phyloP scores from a whole-genome alignment of 1,284 basidiomycete genomes.

The Wallemia ichthyophaga region DNA sequence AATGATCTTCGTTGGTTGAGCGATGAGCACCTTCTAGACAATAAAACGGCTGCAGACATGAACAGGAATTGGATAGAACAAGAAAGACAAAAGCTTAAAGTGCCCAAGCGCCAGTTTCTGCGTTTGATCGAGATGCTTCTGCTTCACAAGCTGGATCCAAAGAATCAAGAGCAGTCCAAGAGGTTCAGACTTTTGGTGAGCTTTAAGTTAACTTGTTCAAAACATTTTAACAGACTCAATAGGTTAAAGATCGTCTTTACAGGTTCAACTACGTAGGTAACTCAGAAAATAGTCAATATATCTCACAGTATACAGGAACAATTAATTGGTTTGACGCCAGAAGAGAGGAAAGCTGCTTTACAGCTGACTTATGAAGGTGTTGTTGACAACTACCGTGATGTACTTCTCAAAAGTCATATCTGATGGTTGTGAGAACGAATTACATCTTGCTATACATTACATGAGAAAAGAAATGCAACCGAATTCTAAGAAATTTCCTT shows the following conservation, averaged over 20 bases:
- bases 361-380: background rate
- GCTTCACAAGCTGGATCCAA: background rate
- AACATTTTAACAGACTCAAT: no score
- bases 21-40: background rate
- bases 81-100: background rate
- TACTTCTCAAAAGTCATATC: background rate
- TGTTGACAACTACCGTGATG: background rate
- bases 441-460: background rate
- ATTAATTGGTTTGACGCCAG: background rate
- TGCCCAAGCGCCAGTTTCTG: background rate
- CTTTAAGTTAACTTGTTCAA: no score
- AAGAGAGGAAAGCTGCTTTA: background rate
- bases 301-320: background rate
- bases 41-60: background rate
- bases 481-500: background rate
- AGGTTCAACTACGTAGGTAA: background rate
- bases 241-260: background rate
- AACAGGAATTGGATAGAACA: background rate
- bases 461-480: background rate
- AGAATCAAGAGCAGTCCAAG: background rate
- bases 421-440: background rate
- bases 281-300: background rate
- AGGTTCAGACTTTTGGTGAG: background rate
- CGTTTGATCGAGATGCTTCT: background rate
- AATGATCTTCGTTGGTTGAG: background rate